phyloP scores from a whole-genome alignment of 2,329 filamentous ascomycete species.

The Sclerotinia minor region DNA sequence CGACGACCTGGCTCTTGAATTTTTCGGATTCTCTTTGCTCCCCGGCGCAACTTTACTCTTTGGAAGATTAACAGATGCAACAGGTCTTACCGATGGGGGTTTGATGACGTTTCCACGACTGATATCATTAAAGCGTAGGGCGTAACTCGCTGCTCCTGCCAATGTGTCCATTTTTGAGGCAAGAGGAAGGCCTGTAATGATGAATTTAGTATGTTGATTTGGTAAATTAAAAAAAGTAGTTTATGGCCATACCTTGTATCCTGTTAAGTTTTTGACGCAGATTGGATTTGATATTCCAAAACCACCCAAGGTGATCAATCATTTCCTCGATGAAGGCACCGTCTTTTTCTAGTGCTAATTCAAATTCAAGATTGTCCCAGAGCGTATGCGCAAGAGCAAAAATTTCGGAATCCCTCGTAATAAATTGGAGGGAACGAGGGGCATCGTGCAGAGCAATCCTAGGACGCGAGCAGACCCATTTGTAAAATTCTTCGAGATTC shows the following conservation, averaged over 20 bases:
- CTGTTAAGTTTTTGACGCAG: background rate
- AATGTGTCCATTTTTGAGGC: background rate
- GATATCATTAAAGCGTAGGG: background rate
- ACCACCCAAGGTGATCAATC: constrained; percentile 3
- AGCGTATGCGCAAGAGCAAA: background rate
- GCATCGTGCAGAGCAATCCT: background rate
- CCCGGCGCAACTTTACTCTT: background rate
- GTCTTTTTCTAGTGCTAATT: background rate
- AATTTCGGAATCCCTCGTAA: background rate
- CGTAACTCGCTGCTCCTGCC: constrained; percentile 1
- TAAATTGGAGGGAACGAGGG: too few relatives aligned
- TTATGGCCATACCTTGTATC: background rate
- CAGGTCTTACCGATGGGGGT: background rate
- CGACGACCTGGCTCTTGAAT: background rate
- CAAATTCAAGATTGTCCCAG: constrained; percentile 13
- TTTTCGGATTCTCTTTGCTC: background rate
- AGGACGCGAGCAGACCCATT: background rate
- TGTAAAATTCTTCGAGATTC: background rate
- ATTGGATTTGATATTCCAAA: constrained; percentile 12
- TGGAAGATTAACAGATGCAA: background rate
- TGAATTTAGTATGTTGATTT: background rate
- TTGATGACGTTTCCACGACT: background rate
- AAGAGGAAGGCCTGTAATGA: background rate
- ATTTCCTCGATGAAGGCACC: background rate
- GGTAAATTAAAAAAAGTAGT: background rate